phyloP scores from a whole-genome alignment of 202 grass and related monocot species.

The Musa balbisiana region DNA sequence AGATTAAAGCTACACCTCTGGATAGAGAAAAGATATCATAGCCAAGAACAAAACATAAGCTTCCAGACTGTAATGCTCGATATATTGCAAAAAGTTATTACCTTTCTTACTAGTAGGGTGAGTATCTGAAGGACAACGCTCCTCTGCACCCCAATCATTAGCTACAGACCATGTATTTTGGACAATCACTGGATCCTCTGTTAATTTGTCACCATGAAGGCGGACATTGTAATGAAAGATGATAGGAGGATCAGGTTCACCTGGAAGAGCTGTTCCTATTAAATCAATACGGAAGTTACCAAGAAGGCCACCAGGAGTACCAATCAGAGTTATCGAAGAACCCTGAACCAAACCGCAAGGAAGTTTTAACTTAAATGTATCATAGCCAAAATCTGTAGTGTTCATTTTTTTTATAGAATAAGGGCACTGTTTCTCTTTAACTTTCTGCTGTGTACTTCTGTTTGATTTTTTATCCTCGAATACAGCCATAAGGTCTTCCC shows the following conservation, averaged over 20 bases:
- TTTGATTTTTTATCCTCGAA: conserved; percentile 41
- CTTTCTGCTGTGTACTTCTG: conserved; percentile 36
- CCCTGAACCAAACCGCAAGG: conserved; percentile 86
- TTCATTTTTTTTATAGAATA: conserved; percentile 92
- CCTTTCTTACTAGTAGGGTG: conserved; percentile 42
- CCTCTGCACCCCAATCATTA: conserved; percentile 75
- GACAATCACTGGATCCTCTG: conserved; percentile 93
- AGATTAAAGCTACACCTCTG: too few species aligned
- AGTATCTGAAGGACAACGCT: conserved; percentile 55
- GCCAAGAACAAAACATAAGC: background rate
- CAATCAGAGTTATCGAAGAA: conserved; percentile 79
- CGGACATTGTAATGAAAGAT: conserved; percentile 88
- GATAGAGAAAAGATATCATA: background rate
- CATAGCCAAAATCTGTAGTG: conserved; percentile 36
- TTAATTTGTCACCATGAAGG: conserved; percentile 85
- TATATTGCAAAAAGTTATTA: conserved; percentile 16
- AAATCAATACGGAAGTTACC: conserved; percentile 90
- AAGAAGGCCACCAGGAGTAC: conserved; percentile 61
- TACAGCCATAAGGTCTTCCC: conserved; percentile 49
- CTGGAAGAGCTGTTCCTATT: conserved; percentile 58
- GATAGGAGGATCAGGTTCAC: conserved; percentile 78
- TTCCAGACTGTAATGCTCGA: background rate
- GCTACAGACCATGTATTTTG: conserved; percentile 89
- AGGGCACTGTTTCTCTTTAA: conserved; percentile 73
- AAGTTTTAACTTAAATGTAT: conserved; percentile 58